Conservation (phyloP, 2,329 filamentous ascomycete species). For the Trichoderma simmonsii region DNA sequence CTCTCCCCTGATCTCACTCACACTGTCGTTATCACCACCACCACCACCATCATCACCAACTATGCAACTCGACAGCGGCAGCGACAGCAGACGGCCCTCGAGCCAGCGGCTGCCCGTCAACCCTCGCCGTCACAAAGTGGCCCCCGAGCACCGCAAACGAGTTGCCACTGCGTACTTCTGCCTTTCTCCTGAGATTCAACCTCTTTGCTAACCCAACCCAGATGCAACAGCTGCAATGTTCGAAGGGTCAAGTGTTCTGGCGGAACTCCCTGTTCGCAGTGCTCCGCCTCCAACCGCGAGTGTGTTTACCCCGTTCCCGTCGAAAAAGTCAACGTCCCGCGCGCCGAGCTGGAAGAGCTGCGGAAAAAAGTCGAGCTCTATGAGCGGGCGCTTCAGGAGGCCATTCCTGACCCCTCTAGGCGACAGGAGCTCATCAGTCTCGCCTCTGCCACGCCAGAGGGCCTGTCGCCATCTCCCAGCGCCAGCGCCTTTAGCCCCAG, state of each 20-base stretch:
- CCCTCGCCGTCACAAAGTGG: slow-evolving; percentile 47
- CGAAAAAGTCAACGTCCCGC: slow-evolving; percentile 43
- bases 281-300: slow-evolving; percentile 40
- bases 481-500: slow-evolving; percentile 20
- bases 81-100: slow-evolving; percentile 24
- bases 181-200: not conserved
- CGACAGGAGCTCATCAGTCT: slow-evolving; percentile 35
- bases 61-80: slow-evolving; percentile 29
- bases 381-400: slow-evolving; percentile 38
- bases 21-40: not conserved
- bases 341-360: slow-evolving; percentile 42
- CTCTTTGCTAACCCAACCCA: slow-evolving; percentile 23
- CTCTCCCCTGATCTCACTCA: not conserved
- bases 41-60: slow-evolving; percentile 16
- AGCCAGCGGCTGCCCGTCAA: slow-evolving; percentile 47
- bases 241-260: slow-evolving; percentile 53
- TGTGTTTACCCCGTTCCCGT: slow-evolving; percentile 46
- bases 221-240: slow-evolving; percentile 53
- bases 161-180: slow-evolving; percentile 44
- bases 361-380: slow-evolving; percentile 38
- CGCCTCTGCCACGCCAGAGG: slow-evolving; percentile 23
- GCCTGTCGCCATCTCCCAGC: slow-evolving; percentile 24
- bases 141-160: slow-evolving; percentile 46
- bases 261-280: slow-evolving; percentile 47
- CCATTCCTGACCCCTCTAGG: slow-evolving; percentile 34